Percentiles rank a stretch among this genome's conserved stretches.
Conservation (phyloP, 306 rosid genomes). For the Hippophae tibetana region DNA sequence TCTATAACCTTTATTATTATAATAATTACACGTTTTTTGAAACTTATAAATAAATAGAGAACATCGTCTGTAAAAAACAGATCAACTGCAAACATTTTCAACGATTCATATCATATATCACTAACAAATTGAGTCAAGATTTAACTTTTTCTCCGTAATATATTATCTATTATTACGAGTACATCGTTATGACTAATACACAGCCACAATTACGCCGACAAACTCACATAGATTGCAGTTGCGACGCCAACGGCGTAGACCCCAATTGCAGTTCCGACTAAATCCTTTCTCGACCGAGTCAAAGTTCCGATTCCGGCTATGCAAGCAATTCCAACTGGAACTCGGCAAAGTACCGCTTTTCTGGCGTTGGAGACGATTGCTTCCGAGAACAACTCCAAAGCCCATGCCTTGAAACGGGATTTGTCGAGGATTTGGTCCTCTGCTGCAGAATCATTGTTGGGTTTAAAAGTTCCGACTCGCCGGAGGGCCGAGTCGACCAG, state of each 20-base stretch:
- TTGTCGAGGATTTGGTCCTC: slow-evolving; percentile 16
- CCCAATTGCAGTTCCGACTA: slow-evolving; percentile 51
- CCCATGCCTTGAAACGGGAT: slow-evolving; percentile 54
- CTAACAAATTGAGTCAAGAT: too few species aligned
- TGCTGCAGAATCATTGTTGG: slow-evolving; percentile 5
- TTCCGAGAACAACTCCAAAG: slow-evolving; percentile 40
- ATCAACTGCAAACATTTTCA: too few species aligned
- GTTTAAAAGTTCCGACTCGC: slow-evolving; percentile 17
- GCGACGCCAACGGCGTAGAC: slow-evolving; percentile 64
- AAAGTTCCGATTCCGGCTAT: slow-evolving; percentile 58
- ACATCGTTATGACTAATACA: neutral
- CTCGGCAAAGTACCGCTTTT: slow-evolving; percentile 37
- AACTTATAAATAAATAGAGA: too few species aligned
- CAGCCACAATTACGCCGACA: slow-evolving; percentile 25
- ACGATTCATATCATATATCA: too few species aligned
- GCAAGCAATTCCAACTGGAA: slow-evolving; percentile 66
- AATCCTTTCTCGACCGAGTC: slow-evolving; percentile 33
- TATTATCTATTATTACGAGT: neutral
- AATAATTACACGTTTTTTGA: too few species aligned
- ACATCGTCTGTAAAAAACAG: too few species aligned
- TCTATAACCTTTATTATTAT: too few species aligned
- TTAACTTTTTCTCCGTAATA: too few species aligned
- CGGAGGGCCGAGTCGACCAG: slow-evolving; percentile 64
- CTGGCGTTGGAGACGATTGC: slow-evolving; percentile 41
- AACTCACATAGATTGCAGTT: slow-evolving; percentile 36